phyloP scores from a whole-genome alignment of 2,329 filamentous ascomycete species.

The Neopestalotiopsis rosae region DNA sequence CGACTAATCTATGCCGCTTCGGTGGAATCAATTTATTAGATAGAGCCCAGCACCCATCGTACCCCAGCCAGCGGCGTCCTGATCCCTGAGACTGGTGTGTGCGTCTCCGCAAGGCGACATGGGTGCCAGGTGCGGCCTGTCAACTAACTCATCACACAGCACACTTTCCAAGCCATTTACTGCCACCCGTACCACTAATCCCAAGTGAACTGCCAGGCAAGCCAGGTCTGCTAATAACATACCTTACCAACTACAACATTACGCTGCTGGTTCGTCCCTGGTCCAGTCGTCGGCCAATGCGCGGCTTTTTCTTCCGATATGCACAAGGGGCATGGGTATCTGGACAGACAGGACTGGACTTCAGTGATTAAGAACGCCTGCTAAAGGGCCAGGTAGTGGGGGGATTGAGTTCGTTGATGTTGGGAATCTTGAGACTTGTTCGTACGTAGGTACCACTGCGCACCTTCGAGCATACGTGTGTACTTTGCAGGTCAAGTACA shows the following conservation, averaged over 20 bases:
- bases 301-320: slow-evolving; percentile 9
- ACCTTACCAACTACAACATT: not conserved
- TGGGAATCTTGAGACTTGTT: not conserved
- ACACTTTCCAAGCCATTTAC: not conserved
- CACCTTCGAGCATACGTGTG: not conserved
- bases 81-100: slow-evolving; percentile 12
- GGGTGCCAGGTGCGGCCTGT: slow-evolving; percentile 9
- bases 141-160: slow-evolving; percentile 7
- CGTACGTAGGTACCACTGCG: not conserved
- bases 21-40: slow-evolving; percentile 18
- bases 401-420: not conserved
- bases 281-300: not conserved
- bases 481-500: not conserved
- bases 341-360: not conserved
- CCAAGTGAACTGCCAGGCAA: not conserved
- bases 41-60: not conserved
- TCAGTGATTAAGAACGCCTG: not conserved
- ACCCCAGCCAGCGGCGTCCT: not conserved
- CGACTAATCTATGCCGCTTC: slow-evolving; percentile 17
- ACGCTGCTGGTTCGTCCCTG: not conserved
- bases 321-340: not conserved
- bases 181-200: not conserved
- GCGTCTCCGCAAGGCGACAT: slow-evolving; percentile 10
- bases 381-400: not conserved
- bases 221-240: no score